Conservation (phyloP, 75 land plant species). For the Gnetum montanum region DNA sequence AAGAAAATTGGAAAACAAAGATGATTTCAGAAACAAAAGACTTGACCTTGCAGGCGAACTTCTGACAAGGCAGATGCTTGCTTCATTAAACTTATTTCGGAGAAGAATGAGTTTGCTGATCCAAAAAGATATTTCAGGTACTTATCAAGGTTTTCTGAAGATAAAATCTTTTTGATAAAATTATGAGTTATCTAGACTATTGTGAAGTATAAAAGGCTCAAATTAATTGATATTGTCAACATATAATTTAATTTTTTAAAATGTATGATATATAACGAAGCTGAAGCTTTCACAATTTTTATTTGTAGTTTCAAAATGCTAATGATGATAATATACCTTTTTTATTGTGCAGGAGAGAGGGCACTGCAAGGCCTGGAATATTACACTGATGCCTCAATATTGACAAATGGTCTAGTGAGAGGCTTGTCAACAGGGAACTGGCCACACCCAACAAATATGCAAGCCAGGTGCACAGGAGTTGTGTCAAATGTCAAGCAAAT, state of each 20-base stretch:
- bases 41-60: conserved; percentile 72
- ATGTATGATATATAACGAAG: too few species aligned
- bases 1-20: conserved; percentile 49
- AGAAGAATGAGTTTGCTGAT: conserved; percentile 44
- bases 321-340: too few species aligned
- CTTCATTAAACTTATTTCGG: conserved; percentile 41
- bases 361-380: conserved; percentile 32
- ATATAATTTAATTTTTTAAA: too few species aligned
- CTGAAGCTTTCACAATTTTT: too few species aligned
- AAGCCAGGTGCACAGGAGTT: conserved; percentile 56
- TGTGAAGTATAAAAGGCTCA: too few species aligned
- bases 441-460: conserved; percentile 43
- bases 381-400: conserved; percentile 45
- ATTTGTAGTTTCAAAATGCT: too few species aligned
- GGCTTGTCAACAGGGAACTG: conserved; percentile 82
- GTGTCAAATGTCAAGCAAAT: conserved; percentile 66
- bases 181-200: too few species aligned
- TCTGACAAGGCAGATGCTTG: conserved; percentile 47
- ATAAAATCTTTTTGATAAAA: not conserved
- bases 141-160: too few species aligned
- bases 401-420: conserved; percentile 68
- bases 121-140: conserved; percentile 54
- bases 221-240: too few species aligned
- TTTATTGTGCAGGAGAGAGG: not conserved
- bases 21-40: conserved; percentile 76